A percentile compares a stretch with the other conserved stretches of the same genome.
These are phyloP conservation scores for Trametes pubescens DNA, from an alignment of 1,284 basidiomycete genomes.

Conservation along the genomic window DNA sequence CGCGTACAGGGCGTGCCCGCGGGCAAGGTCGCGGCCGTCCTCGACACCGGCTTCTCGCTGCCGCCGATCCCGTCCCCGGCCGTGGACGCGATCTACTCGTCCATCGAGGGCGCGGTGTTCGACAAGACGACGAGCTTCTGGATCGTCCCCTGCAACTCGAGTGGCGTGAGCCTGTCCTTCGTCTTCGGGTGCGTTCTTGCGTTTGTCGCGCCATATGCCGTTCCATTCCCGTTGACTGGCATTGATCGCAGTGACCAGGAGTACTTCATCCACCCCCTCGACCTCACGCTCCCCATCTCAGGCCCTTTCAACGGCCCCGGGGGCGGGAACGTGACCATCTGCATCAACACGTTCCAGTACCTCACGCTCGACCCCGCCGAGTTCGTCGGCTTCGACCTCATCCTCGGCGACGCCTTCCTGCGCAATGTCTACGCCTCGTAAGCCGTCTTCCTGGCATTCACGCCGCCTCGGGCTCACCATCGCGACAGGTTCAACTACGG, in stretches of 20 bases:
- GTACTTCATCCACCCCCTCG: conserved; percentile 10
- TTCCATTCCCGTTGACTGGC: neutral
- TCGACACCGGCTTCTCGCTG: conserved; percentile 45
- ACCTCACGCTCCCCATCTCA: neutral
- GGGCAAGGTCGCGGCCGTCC: conserved; percentile 40
- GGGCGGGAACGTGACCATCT: neutral
- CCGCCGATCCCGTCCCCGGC: conserved; percentile 38
- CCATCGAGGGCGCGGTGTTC: conserved; percentile 37
- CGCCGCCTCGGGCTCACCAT: no score
- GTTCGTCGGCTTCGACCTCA: conserved; percentile 39
- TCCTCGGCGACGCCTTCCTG: conserved; percentile 50
- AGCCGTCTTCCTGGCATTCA: conserved; percentile 8
- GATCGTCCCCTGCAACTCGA: conserved; percentile 39
- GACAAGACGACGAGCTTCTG: conserved; percentile 32
- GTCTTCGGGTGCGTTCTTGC: conserved; percentile 39
- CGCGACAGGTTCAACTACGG: neutral
- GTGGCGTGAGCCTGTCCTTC: conserved; percentile 35
- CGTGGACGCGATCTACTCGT: conserved; percentile 43
- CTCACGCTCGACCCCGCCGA: conserved; percentile 27
- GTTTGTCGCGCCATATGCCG: no score
- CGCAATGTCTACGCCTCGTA: conserved; percentile 52
- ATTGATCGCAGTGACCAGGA: neutral
- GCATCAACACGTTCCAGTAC: conserved; percentile 11
- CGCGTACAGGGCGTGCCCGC: conserved; percentile 36
- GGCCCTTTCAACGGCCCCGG: neutral